Base-by-base conservation (phyloP, 2,329 filamentous ascomycete genomes). In the Simplicillium sp. region DNA sequence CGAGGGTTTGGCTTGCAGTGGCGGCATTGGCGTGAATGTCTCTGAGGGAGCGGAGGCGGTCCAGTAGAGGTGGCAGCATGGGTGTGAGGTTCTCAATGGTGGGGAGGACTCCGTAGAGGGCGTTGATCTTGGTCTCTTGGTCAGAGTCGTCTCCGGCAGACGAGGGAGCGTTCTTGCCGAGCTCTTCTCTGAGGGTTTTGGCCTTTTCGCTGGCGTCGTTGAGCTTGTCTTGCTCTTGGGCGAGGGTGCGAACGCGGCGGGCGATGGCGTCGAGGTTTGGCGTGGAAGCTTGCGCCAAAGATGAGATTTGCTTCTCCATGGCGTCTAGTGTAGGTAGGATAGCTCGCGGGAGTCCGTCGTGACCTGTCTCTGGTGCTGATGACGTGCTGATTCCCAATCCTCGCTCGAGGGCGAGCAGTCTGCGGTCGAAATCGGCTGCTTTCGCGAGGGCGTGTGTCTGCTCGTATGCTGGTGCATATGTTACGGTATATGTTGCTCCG, bases 21-120 rank as follows among this genome's bases (percentile, higher is more conserved):
- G 87, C 89, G 1, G 92, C 92, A 52, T 89, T 87, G 0, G 86
- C 80, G 55, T 98, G 92, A 38, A 97, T 82, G 12, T 82, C 79
- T 44, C 86, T 76, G 42, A 98, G 68, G 8, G 87, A 94, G 43
- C 89, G 76, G 38, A 98, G 67, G 18, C 92, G 77, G 53, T 96
- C 88, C 11, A 98, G 70, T 9, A 97, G 70, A 5, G 87, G 77
- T 2, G 92, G 90, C 4, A 98, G 72, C 14, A 95, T 71, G 1
- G 92, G 92, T 6, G 87, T 75, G 7, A 98, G 71, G 42, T 75
- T 84, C 61, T 95, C 88, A 44, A 98, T 92, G 0, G 87, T 92
- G 2, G 88, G 83, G 13, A 98, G 68, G 3, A 87, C 86, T 1
- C 85, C 84, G 61, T 96, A 96, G 5, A 98, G 75, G 2, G 89